Evolutionary conservation across 345 rosid genomes (phyloP).

Genomic region (Populus euphratica): DNA sequence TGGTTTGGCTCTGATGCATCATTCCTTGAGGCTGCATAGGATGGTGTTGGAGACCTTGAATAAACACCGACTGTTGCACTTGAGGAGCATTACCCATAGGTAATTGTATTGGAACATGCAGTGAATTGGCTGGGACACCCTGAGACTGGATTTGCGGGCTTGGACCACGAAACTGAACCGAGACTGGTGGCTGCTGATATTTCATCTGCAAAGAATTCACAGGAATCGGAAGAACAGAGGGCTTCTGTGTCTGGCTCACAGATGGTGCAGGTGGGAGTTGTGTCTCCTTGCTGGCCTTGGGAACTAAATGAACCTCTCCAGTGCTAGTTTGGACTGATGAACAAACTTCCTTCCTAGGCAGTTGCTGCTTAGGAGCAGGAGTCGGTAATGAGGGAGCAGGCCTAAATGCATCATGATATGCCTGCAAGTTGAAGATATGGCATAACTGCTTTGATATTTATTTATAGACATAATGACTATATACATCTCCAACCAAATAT

Average conservation of each 20-base stretch:
- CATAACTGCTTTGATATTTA: not conserved
- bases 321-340: slow-evolving; percentile 38
- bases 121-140: slow-evolving; percentile 46
- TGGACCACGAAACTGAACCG: slow-evolving; percentile 70
- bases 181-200: slow-evolving; percentile 62
- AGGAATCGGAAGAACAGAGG: slow-evolving; percentile 47
- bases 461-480: not conserved
- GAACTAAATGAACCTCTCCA: slow-evolving; percentile 41
- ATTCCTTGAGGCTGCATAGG: slow-evolving; percentile 75
- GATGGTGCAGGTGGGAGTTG: slow-evolving; percentile 46
- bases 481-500: not conserved
- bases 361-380: slow-evolving; percentile 53
- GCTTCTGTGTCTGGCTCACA: slow-evolving; percentile 52
- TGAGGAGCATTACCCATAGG: slow-evolving; percentile 65
- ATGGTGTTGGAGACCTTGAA: slow-evolving; percentile 65
- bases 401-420: slow-evolving; percentile 53
- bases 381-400: slow-evolving; percentile 50
- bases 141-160: slow-evolving; percentile 75
- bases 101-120: slow-evolving; percentile 64
- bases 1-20: slow-evolving; percentile 80
- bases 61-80: slow-evolving; percentile 65
- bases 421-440: slow-evolving; percentile 45
- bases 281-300: slow-evolving; percentile 51
- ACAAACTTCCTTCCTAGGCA: slow-evolving; percentile 46
- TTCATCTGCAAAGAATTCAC: slow-evolving; percentile 66